A percentile compares a stretch with the other conserved stretches of the same genome.
Conservation (phyloP, 306 rosid species). For the Quercus gilva region DNA sequence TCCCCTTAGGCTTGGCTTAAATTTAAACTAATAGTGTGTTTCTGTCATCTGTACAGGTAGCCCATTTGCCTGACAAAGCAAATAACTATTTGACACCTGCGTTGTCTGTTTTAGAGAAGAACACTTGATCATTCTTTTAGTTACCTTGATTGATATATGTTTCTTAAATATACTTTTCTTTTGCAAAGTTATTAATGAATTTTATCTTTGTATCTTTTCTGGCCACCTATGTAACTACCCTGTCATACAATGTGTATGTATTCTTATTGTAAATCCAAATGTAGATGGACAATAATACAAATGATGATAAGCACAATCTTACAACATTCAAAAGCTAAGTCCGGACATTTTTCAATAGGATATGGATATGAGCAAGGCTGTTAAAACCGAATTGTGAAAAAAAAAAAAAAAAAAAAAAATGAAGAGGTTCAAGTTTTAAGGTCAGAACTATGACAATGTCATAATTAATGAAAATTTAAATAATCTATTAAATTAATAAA, state of each 20-base stretch:
- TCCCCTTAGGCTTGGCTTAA: not conserved
- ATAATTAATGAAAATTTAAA: too few species aligned
- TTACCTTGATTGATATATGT: not conserved
- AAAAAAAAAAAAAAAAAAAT: too few species aligned
- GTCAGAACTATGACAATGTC: too few species aligned
- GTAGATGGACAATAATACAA: too few species aligned
- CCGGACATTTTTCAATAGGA: too few species aligned
- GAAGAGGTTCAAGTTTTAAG: too few species aligned
- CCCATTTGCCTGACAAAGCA: constrained; percentile 98
- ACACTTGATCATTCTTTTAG: constrained; percentile 53
- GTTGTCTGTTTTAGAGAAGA: constrained; percentile 86
- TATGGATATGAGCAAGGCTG: too few species aligned
- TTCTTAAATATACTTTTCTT: not conserved
- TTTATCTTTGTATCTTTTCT: not conserved
- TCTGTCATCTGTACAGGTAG: constrained; percentile 57
- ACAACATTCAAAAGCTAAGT: too few species aligned
- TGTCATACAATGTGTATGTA: not conserved
- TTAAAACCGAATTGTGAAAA: too few species aligned
- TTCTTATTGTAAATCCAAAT: not conserved
- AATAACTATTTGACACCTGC: constrained; percentile 96
- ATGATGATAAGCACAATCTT: too few species aligned
- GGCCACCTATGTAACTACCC: not conserved
- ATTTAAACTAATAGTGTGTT: constrained; percentile 1
- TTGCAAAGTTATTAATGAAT: constrained; percentile 16
- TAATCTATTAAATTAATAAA: too few species aligned